phyloP scores from a whole-genome alignment of 345 rosid species.

The Linum trigynum region DNA sequence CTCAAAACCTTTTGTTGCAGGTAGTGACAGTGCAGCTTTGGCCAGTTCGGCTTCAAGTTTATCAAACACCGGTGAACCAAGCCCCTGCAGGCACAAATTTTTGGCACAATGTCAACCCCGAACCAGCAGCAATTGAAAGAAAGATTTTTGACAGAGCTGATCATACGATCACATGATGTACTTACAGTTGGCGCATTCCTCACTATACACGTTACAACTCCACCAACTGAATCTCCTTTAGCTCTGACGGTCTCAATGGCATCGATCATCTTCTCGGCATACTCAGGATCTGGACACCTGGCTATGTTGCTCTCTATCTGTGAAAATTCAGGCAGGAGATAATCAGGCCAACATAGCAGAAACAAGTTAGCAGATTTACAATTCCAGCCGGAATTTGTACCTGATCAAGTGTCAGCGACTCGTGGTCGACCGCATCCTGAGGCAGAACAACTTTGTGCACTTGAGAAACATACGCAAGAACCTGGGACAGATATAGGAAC shows the following conservation, averaged over 20 bases:
- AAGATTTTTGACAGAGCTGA: not conserved
- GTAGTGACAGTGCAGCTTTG: slow-evolving; percentile 85
- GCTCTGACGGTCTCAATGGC: slow-evolving; percentile 79
- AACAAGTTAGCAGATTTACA: no score
- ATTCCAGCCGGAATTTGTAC: slow-evolving; percentile 22
- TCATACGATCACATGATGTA: not conserved
- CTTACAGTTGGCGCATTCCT: slow-evolving; percentile 83
- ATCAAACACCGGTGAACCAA: slow-evolving; percentile 95
- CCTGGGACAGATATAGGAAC: slow-evolving; percentile 23
- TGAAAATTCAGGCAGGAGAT: no score
- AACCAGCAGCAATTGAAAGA: not conserved
- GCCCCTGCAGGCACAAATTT: slow-evolving; percentile 49
- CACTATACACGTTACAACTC: slow-evolving; percentile 89
- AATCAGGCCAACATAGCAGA: no score
- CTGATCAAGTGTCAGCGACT: slow-evolving; percentile 66
- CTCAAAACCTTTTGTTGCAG: slow-evolving; percentile 97
- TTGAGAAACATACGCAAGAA: slow-evolving; percentile 93
- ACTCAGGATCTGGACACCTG: slow-evolving; percentile 92
- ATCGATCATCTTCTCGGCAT: slow-evolving; percentile 95
- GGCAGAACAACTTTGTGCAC: slow-evolving; percentile 79
- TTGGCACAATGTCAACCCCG: slow-evolving; percentile 15
- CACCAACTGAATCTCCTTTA: slow-evolving; percentile 90
- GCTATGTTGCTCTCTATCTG: slow-evolving; percentile 26
- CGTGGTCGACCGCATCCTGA: slow-evolving; percentile 56
- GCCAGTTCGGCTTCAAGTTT: slow-evolving; percentile 97